Conservation (phyloP, 2,329 filamentous ascomycete genomes). For the Calycina marina region DNA sequence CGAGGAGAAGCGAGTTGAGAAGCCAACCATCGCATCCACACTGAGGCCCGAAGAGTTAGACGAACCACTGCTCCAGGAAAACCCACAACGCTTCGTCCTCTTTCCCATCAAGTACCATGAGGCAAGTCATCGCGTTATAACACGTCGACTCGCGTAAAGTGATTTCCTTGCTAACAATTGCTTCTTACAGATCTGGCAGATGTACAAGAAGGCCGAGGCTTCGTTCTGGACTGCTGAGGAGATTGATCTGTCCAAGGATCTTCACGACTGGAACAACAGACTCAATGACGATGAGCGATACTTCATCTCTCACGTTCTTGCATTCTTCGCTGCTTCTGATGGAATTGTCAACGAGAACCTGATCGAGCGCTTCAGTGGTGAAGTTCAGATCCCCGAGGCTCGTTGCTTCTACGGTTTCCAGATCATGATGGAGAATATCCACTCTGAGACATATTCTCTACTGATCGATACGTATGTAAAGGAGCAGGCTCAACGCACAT, state of each 20-base stretch:
- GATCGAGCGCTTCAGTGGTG: constrained; percentile 89
- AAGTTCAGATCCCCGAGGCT: constrained; percentile 94
- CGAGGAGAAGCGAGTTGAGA: constrained; percentile 29
- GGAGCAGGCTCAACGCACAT: constrained; percentile 82
- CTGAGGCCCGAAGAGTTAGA: constrained; percentile 59
- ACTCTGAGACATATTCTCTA: constrained; percentile 98
- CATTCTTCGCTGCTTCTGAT: constrained; percentile 97
- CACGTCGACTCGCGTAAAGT: constrained; percentile 57
- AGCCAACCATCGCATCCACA: constrained; percentile 29
- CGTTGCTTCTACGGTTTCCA: constrained; percentile 99
- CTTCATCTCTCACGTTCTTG: constrained; percentile 96
- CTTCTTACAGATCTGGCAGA: constrained; percentile 79
- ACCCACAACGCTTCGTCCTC: constrained; percentile 88
- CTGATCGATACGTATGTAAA: constrained; percentile 99
- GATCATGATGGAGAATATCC: constrained; percentile 99
- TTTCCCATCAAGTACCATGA: constrained; percentile 99
- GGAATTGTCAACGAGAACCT: constrained; percentile 99
- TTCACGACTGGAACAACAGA: constrained; percentile 98
- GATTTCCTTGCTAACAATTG: constrained; percentile 20
- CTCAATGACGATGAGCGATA: constrained; percentile 94
- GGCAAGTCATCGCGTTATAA: constrained; percentile 43
- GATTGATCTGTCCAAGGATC: constrained; percentile 96
- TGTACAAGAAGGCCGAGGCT: constrained; percentile 99
- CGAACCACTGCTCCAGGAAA: constrained; percentile 90
- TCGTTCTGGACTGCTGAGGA: constrained; percentile 99